These are phyloP conservation scores for Phytomonas sp. DNA, from an alignment of 208 protist genomes.

Conservation along the genomic window DNA sequence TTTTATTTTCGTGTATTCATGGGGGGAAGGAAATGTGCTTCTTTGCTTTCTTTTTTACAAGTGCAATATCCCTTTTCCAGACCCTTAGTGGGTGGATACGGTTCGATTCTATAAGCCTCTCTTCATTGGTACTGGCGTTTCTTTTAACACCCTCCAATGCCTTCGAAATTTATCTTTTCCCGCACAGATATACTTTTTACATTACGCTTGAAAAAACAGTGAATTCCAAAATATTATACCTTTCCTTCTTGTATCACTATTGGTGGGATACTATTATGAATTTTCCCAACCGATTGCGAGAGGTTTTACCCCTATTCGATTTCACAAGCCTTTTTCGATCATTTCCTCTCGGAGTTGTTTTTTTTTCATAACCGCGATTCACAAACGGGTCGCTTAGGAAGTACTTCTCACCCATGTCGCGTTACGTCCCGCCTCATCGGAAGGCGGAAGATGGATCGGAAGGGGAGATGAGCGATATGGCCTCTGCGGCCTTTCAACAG, in stretches of 20 bases:
- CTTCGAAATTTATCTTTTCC: not conserved
- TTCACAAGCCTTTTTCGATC: not conserved
- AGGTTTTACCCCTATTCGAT: too few relatives aligned
- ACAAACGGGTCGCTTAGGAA: not conserved
- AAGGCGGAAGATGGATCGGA: constrained; percentile 23
- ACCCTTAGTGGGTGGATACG: not conserved
- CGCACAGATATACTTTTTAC: not conserved
- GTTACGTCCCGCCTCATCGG: constrained; percentile 67
- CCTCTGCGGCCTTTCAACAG: constrained; percentile 64
- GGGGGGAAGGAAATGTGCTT: not conserved
- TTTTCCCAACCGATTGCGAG: not conserved
- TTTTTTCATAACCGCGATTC: constrained; percentile 6
- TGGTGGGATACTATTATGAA: constrained; percentile 11
- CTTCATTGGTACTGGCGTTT: not conserved
- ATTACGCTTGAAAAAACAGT: not conserved
- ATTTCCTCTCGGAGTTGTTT: constrained; percentile 2
- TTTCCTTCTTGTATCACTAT: constrained; percentile 7
- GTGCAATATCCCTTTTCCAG: constrained; percentile 1
- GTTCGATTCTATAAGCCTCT: not conserved
- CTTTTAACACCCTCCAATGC: not conserved
- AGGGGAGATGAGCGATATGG: constrained; percentile 16
- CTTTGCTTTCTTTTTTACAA: not conserved
- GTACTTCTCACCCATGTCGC: constrained; percentile 26
- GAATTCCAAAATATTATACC: constrained; percentile 8
- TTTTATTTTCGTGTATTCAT: constrained; percentile 3